Evolutionary conservation across 2,329 filamentous ascomycete species (phyloP).

Genomic region (Knoxdaviesia capensis): DNA sequence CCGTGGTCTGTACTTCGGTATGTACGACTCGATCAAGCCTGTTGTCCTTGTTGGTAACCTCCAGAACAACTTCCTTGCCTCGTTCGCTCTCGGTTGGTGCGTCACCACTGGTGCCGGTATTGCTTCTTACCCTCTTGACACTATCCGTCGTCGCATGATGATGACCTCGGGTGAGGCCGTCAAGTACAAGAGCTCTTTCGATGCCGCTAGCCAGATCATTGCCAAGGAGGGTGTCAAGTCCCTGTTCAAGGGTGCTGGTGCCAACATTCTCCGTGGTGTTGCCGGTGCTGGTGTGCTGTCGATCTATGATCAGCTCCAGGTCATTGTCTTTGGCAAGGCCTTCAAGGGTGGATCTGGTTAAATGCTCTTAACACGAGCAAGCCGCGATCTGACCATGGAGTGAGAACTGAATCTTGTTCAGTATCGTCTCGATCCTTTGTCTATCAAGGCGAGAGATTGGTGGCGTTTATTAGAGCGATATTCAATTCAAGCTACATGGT

Average conservation of each 20-base stretch:
- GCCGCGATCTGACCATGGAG: neutral
- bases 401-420: neutral
- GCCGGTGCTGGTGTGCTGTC: constrained; percentile 99
- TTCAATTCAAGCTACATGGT: too few relatives aligned
- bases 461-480: too few relatives aligned
- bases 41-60: constrained; percentile 81
- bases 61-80: constrained; percentile 98
- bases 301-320: constrained; percentile 99
- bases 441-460: too few relatives aligned
- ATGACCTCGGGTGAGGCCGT: constrained; percentile 96
- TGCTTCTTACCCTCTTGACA: constrained; percentile 99
- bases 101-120: constrained; percentile 99
- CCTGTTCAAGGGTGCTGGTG: constrained; percentile 99
- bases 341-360: constrained; percentile 50
- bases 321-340: constrained; percentile 99
- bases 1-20: constrained; percentile 99
- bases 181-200: constrained; percentile 96
- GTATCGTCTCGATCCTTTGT: too few relatives aligned
- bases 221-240: constrained; percentile 96
- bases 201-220: constrained; percentile 90
- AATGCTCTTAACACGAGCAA: neutral
- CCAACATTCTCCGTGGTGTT: constrained; percentile 99
- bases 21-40: constrained; percentile 99
- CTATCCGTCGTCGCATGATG: constrained; percentile 99
- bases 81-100: constrained; percentile 94